Evolutionary conservation across 164 flowering plant genomes (phyloP).

Genomic region (Cinnamomum micranthum): DNA sequence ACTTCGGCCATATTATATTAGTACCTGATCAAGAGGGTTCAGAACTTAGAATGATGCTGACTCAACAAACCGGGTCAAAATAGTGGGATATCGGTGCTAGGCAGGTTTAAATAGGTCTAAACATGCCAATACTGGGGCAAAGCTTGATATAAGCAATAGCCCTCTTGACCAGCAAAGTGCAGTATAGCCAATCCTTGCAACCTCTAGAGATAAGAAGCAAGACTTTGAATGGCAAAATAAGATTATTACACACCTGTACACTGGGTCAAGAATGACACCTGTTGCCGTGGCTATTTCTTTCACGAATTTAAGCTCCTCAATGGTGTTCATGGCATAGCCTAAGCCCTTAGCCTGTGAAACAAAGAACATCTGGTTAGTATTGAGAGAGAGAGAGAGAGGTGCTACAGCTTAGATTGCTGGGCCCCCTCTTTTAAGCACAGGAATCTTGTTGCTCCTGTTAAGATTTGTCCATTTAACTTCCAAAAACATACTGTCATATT

Average conservation of each 20-base stretch:
- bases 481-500: neutral
- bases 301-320: slow-evolving; percentile 81
- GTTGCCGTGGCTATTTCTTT: slow-evolving; percentile 76
- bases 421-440: no score
- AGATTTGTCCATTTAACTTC: neutral
- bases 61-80: no score
- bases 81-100: neutral
- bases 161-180: no score
- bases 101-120: neutral
- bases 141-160: no score
- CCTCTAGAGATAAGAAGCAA: no score
- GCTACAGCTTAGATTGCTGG: no score
- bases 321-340: slow-evolving; percentile 72
- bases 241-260: slow-evolving; percentile 58
- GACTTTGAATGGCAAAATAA: neutral
- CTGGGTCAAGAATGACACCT: slow-evolving; percentile 87
- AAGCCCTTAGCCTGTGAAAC: slow-evolving; percentile 67
- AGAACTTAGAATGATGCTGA: no score
- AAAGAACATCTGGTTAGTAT: neutral
- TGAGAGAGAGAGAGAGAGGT: no score
- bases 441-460: no score
- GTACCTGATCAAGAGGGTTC: no score
- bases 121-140: neutral
- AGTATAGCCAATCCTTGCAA: neutral
- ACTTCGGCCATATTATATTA: no score